Percentiles rank a stretch among this genome's conserved stretches.
Evolutionary conservation across 306 rosid genomes (phyloP).

Genomic region (Cucurbita ficifolia): DNA sequence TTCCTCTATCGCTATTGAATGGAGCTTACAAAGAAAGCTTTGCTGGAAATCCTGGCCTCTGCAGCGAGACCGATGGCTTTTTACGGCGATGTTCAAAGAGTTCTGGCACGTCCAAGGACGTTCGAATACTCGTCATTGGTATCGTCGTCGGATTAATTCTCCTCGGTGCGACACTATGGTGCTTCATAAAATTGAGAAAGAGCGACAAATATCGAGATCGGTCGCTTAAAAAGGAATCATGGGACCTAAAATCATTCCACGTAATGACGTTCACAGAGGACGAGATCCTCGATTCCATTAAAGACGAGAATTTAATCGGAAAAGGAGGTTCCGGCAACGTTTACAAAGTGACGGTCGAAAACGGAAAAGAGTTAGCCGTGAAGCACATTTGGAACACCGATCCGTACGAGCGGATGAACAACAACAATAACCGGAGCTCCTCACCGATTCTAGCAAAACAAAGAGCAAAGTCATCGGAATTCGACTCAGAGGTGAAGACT

Average conservation of each 20-base stretch:
- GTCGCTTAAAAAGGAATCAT: constrained; percentile 62
- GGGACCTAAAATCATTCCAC: constrained; percentile 87
- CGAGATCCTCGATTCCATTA: constrained; percentile 75
- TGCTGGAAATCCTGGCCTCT: constrained; percentile 49
- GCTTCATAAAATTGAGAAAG: constrained; percentile 23
- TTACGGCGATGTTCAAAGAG: constrained; percentile 33
- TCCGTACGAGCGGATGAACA: constrained; percentile 13
- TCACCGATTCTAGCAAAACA: constrained; percentile 42
- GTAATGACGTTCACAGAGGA: constrained; percentile 59
- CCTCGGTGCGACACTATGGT: constrained; percentile 15
- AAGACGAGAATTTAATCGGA: constrained; percentile 74
- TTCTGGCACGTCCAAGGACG: constrained; percentile 25
- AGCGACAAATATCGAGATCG: constrained; percentile 24
- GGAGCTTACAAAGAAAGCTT: constrained; percentile 78
- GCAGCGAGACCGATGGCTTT: constrained; percentile 24
- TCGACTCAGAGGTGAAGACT: constrained; percentile 66
- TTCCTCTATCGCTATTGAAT: constrained; percentile 41
- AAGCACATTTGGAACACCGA: constrained; percentile 78
- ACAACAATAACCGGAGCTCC: constrained; percentile 10
- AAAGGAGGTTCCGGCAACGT: constrained; percentile 89
- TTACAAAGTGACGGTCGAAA: constrained; percentile 44
- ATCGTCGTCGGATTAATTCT: constrained; percentile 20
- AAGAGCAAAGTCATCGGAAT: constrained; percentile 34
- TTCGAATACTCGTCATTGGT: constrained; percentile 39
- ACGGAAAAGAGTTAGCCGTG: constrained; percentile 70